These are phyloP conservation scores for Xerocomus nothofagi DNA, from an alignment of 1,284 basidiomycete genomes.

Conservation along the genomic window DNA sequence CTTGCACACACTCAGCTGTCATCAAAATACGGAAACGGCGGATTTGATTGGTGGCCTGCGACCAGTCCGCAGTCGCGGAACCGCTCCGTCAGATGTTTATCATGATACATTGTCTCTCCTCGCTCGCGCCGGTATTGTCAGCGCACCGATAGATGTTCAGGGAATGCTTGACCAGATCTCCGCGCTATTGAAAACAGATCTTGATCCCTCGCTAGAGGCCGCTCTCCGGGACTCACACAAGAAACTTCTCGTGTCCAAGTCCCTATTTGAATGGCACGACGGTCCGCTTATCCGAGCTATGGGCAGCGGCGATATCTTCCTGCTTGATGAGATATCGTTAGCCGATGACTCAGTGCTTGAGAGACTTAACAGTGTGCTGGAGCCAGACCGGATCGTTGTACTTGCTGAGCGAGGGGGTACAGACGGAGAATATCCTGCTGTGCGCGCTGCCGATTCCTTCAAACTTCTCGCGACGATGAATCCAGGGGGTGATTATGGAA, in stretches of 20 bases:
- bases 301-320: conserved; percentile 81
- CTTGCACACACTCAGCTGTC: conserved; percentile 87
- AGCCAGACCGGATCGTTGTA: conserved; percentile 86
- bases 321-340: conserved; percentile 96
- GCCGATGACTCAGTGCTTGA: conserved; percentile 99
- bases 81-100: conserved; percentile 46
- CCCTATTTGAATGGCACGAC: conserved; percentile 96
- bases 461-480: conserved; percentile 99
- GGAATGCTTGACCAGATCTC: conserved; percentile 43
- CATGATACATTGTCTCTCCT: conserved; percentile 46
- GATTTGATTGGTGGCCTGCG: conserved; percentile 95
- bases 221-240: conserved; percentile 44
- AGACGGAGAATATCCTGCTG: conserved; percentile 65
- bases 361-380: conserved; percentile 94
- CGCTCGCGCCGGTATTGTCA: conserved; percentile 40
- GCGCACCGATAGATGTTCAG: conserved; percentile 34
- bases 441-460: conserved; percentile 72
- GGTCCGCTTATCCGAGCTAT: conserved; percentile 95
- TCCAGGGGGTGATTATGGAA: conserved; percentile 98
- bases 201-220: conserved; percentile 34
- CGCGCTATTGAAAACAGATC: conserved; percentile 22
- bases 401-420: conserved; percentile 91
- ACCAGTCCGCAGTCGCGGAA: conserved; percentile 81
- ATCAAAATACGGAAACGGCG: conserved; percentile 99
- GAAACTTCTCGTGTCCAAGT: conserved; percentile 51